A percentile compares a stretch with the other conserved stretches of the same genome.
Conservation (phyloP, 805 yeast genomes). For the Ogataea kodamae region DNA sequence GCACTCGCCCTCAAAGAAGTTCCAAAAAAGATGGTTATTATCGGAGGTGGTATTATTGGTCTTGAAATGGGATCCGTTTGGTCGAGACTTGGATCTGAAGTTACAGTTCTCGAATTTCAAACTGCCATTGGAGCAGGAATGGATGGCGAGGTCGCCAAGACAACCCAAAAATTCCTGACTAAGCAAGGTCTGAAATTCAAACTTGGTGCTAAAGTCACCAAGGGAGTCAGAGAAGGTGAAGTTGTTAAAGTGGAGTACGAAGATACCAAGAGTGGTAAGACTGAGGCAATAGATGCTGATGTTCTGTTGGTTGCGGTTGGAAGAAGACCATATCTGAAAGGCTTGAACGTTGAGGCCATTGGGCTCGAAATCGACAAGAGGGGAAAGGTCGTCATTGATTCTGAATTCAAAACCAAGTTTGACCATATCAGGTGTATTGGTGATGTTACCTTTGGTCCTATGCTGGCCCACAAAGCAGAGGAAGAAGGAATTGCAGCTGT, state of each 20-base stretch:
- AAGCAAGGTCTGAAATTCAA: conserved; percentile 96
- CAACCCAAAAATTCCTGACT: conserved; percentile 81
- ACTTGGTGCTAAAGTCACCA: conserved; percentile 84
- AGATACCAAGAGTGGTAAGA: conserved; percentile 80
- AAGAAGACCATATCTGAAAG: conserved; percentile 94
- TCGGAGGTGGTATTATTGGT: conserved; percentile 99
- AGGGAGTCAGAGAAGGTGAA: conserved; percentile 87
- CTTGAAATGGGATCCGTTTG: conserved; percentile 99
- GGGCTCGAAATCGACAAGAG: conserved; percentile 89
- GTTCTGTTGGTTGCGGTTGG: conserved; percentile 96
- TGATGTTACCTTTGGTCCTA: conserved; percentile 97
- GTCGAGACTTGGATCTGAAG: conserved; percentile 92
- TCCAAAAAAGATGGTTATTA: conserved; percentile 87
- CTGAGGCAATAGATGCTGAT: conserved; percentile 80
- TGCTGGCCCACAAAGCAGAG: conserved; percentile 99
- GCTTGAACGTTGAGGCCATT: conserved; percentile 80
- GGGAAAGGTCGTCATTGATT: conserved; percentile 93
- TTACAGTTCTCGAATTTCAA: conserved; percentile 89
- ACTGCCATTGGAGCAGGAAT: conserved; percentile 94
- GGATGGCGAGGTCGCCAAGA: conserved; percentile 93
- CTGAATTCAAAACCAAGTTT: conserved; percentile 86
- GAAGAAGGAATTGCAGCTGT: conserved; percentile 99
- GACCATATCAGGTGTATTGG: conserved; percentile 97
- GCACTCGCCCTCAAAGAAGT: conserved; percentile 78
- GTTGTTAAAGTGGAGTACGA: conserved; percentile 83